These are phyloP conservation scores for Aeschynomene evenia DNA, from an alignment of 306 rosid genomes.

Conservation along the genomic window DNA sequence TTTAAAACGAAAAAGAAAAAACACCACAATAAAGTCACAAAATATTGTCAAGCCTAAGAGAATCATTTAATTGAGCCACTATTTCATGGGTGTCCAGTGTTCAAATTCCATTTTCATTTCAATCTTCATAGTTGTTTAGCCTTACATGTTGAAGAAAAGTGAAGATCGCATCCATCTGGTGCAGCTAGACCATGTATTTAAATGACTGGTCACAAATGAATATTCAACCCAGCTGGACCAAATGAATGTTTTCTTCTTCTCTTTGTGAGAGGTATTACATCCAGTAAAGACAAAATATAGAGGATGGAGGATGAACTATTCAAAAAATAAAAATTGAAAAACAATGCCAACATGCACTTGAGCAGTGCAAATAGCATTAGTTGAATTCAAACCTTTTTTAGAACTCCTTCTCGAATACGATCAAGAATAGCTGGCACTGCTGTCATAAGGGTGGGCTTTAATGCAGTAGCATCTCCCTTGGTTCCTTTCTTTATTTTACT, in stretches of 20 bases:
- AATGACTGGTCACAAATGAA: not conserved
- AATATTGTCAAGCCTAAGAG: not conserved
- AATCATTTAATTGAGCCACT: not conserved
- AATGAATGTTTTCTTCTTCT: not conserved
- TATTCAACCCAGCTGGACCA: not conserved
- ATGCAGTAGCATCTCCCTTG: slow-evolving; percentile 73
- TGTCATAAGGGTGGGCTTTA: slow-evolving; percentile 79
- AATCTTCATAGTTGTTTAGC: not conserved
- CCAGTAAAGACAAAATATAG: not conserved
- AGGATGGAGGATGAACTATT: not conserved
- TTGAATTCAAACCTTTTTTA: slow-evolving; percentile 57
- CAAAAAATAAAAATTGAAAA: not conserved
- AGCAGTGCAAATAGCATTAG: too few species aligned
- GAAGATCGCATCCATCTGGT: not conserved
- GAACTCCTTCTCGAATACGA: slow-evolving; percentile 83
- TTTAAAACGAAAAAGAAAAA: not conserved
- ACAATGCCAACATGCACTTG: not conserved
- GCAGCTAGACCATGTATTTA: not conserved
- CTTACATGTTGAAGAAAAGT: not conserved
- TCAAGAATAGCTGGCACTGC: slow-evolving; percentile 93
- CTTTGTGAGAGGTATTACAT: not conserved
- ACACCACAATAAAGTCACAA: not conserved
- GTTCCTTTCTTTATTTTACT: slow-evolving; percentile 88
- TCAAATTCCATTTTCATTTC: not conserved
- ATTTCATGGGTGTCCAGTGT: not conserved